Base-by-base conservation (phyloP, 106 monocot species). In the Allium cepa region DNA sequence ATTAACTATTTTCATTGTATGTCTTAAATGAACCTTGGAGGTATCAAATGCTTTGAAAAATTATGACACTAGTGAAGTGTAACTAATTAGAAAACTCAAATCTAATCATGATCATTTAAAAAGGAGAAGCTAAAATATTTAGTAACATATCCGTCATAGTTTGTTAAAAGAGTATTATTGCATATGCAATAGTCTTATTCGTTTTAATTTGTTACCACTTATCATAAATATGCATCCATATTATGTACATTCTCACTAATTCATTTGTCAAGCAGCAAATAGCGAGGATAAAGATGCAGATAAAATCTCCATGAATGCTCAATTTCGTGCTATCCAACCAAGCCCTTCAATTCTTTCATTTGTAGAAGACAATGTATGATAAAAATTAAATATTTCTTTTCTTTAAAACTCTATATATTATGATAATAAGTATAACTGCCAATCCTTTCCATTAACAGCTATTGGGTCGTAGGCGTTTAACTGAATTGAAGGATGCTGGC, bases 271-370 rank as follows among this genome's bases (percentile, higher is more conserved):
- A 75, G 50, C 78, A 86, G 95, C 75, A 9, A 79, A 77, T 45
- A 49, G 63, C 74, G 75, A 46, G 26, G 90, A 81, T 69, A 85
- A 88, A 57, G 84, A 82, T 70, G 47, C 62, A 70, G 78, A 87
- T 67, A 36, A 36, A 36, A 70, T 87, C 67, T 90, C 99, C 60
- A 81, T 74, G 53, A 99, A 90, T 83, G 87, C 90, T 57, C 90
- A 90, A 68, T 93, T 93, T 75, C 90, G 99, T 72, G 76, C 93
- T 27, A 99, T 99, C 87, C 84, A 81, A 67, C 99, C 99, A 60
- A 87, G 81, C 62, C 69, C 82, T n/a, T 81, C 85, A 26, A 93
- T 93, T 66, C 87, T 99, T 69, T 87, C 99, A 56, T 93, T 90
- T 67, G 90, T 99, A 27, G 99, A 99, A 87, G 87, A 99, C 53